Conservation (phyloP, 2,329 filamentous ascomycete genomes). For the Hysterium pulicare region DNA sequence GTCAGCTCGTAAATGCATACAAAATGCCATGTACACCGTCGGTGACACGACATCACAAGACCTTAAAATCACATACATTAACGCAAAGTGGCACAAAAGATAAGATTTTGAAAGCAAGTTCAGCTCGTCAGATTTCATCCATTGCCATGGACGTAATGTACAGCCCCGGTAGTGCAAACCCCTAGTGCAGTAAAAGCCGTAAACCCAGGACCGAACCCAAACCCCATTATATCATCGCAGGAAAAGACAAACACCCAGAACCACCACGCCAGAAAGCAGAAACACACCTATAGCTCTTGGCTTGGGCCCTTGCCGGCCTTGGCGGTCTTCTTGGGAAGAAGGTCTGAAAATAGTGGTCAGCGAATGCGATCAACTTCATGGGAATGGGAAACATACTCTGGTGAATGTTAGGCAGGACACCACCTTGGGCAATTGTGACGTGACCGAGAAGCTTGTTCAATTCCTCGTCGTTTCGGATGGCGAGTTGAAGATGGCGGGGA, state of each 20-base stretch:
- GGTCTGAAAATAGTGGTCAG: conserved; percentile 62
- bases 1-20: too few species aligned
- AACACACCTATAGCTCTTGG: conserved; percentile 79
- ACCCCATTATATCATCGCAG: conserved; percentile 78
- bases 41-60: too few species aligned
- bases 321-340: conserved; percentile 97
- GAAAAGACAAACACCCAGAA: conserved; percentile 53
- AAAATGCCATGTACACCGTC: too few species aligned
- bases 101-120: conserved; percentile 32
- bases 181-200: conserved; percentile 45
- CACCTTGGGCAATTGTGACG: conserved; percentile 94
- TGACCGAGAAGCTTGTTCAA: conserved; percentile 97
- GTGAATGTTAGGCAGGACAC: conserved; percentile 96
- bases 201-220: conserved; percentile 61
- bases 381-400: conserved; percentile 71
- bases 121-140: conserved; percentile 42
- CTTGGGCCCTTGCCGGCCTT: conserved; percentile 90
- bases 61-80: too few species aligned
- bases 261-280: conserved; percentile 42
- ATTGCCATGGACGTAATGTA: conserved; percentile 60
- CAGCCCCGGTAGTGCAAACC: conserved; percentile 54
- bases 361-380: conserved; percentile 10
- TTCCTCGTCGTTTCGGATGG: conserved; percentile 99
- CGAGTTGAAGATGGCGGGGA: conserved; percentile 95
- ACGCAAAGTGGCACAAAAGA: not conserved